phyloP scores from a whole-genome alignment of 805 yeast genomes.

The Wickerhamiella dianesei region DNA sequence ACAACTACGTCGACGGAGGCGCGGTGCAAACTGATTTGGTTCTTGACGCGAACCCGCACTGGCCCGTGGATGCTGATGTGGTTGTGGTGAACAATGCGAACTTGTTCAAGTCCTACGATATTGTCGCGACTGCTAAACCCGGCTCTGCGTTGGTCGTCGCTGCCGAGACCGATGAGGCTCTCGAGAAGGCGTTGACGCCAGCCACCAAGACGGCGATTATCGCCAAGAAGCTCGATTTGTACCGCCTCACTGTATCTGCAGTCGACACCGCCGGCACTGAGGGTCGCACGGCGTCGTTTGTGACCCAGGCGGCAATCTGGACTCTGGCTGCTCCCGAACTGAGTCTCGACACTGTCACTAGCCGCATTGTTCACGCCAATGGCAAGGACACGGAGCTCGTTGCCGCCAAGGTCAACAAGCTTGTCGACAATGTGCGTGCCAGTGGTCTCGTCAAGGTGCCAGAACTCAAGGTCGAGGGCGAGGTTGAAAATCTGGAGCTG shows the following conservation, averaged over 20 bases:
- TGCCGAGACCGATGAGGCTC: conserved; percentile 32
- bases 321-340: conserved; percentile 47
- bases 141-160: conserved; percentile 40
- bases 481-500: conserved; percentile 1
- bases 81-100: conserved; percentile 48
- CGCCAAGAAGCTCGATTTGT: conserved; percentile 38
- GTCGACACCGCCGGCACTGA: conserved; percentile 44
- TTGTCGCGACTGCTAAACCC: conserved; percentile 43
- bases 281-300: conserved; percentile 63
- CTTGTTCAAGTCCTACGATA: conserved; percentile 45
- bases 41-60: conserved; percentile 29
- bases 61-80: conserved; percentile 40
- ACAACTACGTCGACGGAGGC: conserved; percentile 64
- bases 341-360: conserved; percentile 47
- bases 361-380: conserved; percentile 65
- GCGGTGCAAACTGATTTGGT: conserved; percentile 48
- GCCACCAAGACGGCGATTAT: conserved; percentile 40
- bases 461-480: conserved; percentile 23
- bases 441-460: conserved; percentile 24
- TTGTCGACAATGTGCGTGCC: conserved; percentile 21
- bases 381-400: conserved; percentile 74
- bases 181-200: conserved; percentile 40
- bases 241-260: conserved; percentile 50
- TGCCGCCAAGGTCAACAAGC: conserved; percentile 36
- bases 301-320: conserved; percentile 75